phyloP scores from a whole-genome alignment of 495 filamentous ascomycete species.

The Delitschia confertaspora region DNA sequence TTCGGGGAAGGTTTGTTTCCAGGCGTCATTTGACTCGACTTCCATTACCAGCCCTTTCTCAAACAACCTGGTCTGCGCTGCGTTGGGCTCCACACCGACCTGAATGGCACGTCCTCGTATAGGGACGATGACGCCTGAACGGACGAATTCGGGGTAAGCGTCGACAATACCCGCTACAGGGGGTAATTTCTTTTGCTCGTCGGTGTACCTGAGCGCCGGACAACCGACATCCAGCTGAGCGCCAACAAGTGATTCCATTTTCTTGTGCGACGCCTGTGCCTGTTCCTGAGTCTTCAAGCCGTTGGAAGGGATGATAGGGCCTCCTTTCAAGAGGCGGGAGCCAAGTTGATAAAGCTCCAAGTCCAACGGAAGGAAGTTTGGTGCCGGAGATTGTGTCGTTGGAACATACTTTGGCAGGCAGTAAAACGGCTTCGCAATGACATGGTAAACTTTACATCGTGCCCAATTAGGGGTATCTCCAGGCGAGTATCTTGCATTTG shows the following conservation, averaged over 20 bases:
- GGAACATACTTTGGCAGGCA: slow-evolving; percentile 58
- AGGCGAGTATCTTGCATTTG: slow-evolving; percentile 45
- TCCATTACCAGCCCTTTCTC: no score
- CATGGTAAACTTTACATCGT: slow-evolving; percentile 53
- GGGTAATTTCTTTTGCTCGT: slow-evolving; percentile 37
- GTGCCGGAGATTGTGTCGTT: slow-evolving; percentile 32
- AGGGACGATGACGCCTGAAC: slow-evolving; percentile 51
- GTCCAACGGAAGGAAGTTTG: slow-evolving; percentile 68
- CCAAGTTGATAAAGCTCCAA: slow-evolving; percentile 61
- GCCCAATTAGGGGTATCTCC: slow-evolving; percentile 1
- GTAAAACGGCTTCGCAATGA: slow-evolving; percentile 64
- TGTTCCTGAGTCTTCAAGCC: slow-evolving; percentile 51
- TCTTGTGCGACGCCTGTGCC: slow-evolving; percentile 43
- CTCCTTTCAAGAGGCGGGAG: slow-evolving; percentile 46
- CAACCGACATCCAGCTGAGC: slow-evolving; percentile 52
- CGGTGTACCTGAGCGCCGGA: slow-evolving; percentile 31
- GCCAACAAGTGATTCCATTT: slow-evolving; percentile 45
- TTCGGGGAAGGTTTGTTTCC: no score
- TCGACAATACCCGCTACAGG: slow-evolving; percentile 62
- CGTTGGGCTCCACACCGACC: slow-evolving; percentile 10
- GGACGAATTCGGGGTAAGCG: slow-evolving; percentile 62
- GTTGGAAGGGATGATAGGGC: slow-evolving; percentile 47
- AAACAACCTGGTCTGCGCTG: no score
- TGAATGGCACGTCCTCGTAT: slow-evolving; percentile 35
- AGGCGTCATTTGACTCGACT: no score